Percentiles rank a stretch among this genome's conserved stretches.
phyloP scores from a whole-genome alignment of 441 rosid genomes.

The Brassica hybrid region DNA sequence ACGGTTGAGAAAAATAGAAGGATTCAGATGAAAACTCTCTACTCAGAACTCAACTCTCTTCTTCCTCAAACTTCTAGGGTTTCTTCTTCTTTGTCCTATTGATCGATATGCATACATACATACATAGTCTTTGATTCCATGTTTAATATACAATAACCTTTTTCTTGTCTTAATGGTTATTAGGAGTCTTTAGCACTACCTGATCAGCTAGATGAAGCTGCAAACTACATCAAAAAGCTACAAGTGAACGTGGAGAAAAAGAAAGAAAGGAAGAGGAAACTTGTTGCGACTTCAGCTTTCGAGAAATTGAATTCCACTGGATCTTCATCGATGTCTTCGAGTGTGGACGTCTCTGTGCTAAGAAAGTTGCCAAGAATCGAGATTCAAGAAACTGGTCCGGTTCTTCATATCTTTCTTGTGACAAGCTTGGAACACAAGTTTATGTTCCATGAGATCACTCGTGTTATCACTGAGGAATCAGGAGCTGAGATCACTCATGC shows the following conservation, averaged over 20 bases:
- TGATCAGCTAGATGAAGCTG: slow-evolving; percentile 76
- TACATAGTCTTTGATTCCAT: not conserved
- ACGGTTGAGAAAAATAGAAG: slow-evolving; percentile 76
- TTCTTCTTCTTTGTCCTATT: slow-evolving; percentile 8
- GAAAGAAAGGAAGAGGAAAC: slow-evolving; percentile 58
- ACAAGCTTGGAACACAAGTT: slow-evolving; percentile 57
- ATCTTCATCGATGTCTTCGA: slow-evolving; percentile 30
- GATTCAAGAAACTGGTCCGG: slow-evolving; percentile 59
- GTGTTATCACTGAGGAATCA: slow-evolving; percentile 60
- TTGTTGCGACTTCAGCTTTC: slow-evolving; percentile 27
- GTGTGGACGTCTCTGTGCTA: slow-evolving; percentile 6
- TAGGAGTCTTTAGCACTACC: slow-evolving; percentile 61
- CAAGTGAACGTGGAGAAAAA: slow-evolving; percentile 66
- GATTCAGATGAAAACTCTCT: slow-evolving; percentile 75
- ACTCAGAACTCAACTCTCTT: slow-evolving; percentile 70
- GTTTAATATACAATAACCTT: not conserved
- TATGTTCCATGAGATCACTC: slow-evolving; percentile 56
- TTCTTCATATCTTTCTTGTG: slow-evolving; percentile 58
- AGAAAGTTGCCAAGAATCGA: slow-evolving; percentile 50
- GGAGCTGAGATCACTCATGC: slow-evolving; percentile 70
- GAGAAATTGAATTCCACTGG: slow-evolving; percentile 25
- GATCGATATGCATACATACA: not conserved
- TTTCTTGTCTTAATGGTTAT: slow-evolving; percentile 13
- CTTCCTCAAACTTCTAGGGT: slow-evolving; percentile 68
- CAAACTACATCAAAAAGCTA: slow-evolving; percentile 70